These are phyloP conservation scores for Trametes gibbosa DNA, from an alignment of 768 basidiomycete genomes.

Conservation along the genomic window DNA sequence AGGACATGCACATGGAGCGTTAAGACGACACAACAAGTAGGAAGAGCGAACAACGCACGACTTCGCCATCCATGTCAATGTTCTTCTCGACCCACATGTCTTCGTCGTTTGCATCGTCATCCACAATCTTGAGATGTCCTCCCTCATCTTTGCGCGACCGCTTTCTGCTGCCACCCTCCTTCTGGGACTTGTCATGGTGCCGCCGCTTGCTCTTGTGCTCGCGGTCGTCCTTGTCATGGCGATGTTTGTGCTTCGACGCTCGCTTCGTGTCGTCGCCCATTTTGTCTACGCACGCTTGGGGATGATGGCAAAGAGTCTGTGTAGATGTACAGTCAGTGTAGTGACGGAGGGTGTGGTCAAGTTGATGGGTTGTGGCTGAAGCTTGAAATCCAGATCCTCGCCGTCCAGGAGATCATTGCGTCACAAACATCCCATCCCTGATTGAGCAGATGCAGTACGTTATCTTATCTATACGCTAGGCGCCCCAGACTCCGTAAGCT, in stretches of 20 bases:
- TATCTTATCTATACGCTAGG: no score
- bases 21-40: constrained; percentile 1
- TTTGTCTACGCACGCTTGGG: no score
- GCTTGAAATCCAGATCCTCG: no score
- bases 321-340: no score
- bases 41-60: constrained; percentile 44
- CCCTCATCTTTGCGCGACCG: constrained; percentile 26
- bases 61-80: constrained; percentile 73
- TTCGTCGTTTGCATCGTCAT: constrained; percentile 72
- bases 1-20: background rate
- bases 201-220: constrained; percentile 56
- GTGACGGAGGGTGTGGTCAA: no score
- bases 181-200: constrained; percentile 40
- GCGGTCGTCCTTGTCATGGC: constrained; percentile 37
- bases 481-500: no score
- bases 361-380: no score
- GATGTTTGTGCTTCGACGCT: constrained; percentile 35
- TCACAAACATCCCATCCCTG: no score
- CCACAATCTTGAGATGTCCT: constrained; percentile 46
- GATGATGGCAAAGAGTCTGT: background rate
- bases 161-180: constrained; percentile 25
- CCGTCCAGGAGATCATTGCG: no score
- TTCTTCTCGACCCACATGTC: constrained; percentile 90
- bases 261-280: constrained; percentile 24
- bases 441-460: no score